These are phyloP conservation scores for Hypoxylon subgilvum DNA, from an alignment of 495 filamentous ascomycete species.

Conservation along the genomic window DNA sequence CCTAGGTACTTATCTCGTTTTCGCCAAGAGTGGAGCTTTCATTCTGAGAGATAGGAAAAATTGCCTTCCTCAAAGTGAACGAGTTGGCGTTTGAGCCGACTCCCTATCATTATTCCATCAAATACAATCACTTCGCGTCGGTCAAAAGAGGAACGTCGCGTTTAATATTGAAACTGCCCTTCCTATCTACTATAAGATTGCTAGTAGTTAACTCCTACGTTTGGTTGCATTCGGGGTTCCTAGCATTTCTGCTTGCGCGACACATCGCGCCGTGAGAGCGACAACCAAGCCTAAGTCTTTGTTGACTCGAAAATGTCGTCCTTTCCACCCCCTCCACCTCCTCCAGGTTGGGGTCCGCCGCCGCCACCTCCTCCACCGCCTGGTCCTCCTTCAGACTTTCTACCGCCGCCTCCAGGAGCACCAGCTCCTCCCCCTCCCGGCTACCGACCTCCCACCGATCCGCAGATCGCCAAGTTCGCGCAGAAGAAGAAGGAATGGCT, in stretches of 20 bases:
- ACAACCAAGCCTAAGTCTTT: constrained; percentile 28
- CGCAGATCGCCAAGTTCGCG: constrained; percentile 90
- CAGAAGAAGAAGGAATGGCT: constrained; percentile 99
- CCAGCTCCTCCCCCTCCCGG: constrained; percentile 87
- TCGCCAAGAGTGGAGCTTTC: constrained; percentile 4
- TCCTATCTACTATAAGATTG: constrained; percentile 1
- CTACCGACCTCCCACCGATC: constrained; percentile 81
- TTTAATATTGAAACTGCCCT: background rate
- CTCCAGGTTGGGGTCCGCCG: constrained; percentile 61
- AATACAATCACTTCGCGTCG: constrained; percentile 26
- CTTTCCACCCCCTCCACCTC: constrained; percentile 65
- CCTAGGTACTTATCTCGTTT: background rate
- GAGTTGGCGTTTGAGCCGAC: constrained; percentile 5
- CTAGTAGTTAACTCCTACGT: background rate
- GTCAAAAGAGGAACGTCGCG: constrained; percentile 29
- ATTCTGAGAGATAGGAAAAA: constrained; percentile 19
- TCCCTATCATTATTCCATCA: constrained; percentile 20
- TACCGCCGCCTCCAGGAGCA: constrained; percentile 67
- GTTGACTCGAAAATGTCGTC: constrained; percentile 70
- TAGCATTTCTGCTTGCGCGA: constrained; percentile 39
- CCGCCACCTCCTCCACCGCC: constrained; percentile 79
- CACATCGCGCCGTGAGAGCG: constrained; percentile 44
- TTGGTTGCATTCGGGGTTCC: constrained; percentile 23
- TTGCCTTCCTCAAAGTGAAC: no score
- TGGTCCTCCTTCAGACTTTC: constrained; percentile 70